A percentile compares a stretch with the other conserved stretches of the same genome.
Evolutionary conservation across 225 moss, liverwort and hornwort genomes (phyloP).

Genomic region (Pleurozium schreberi): DNA sequence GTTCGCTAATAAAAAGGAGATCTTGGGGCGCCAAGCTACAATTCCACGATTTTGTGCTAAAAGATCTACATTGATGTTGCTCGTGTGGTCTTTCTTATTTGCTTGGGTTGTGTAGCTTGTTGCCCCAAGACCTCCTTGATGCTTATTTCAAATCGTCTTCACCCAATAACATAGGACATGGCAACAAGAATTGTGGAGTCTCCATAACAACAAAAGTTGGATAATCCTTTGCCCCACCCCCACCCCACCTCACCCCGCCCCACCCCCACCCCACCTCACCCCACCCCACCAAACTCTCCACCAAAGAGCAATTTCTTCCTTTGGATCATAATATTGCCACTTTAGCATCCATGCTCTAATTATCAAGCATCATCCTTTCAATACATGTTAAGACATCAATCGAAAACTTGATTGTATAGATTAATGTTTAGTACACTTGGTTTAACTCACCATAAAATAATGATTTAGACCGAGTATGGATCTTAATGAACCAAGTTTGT

Average conservation of each 20-base stretch:
- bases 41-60: background rate
- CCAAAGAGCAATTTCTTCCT: background rate
- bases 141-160: background rate
- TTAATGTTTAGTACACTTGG: background rate
- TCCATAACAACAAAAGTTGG: background rate
- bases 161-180: background rate
- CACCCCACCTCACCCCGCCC: rapidly evolving
- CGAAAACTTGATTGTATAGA: background rate
- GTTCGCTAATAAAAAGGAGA: background rate
- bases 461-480: background rate
- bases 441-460: background rate
- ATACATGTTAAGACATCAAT: background rate
- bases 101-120: background rate
- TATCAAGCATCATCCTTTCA: background rate
- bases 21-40: background rate
- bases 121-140: background rate
- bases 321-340: background rate
- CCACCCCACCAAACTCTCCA: background rate
- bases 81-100: background rate
- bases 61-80: too few relatives aligned
- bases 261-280: rapidly evolving
- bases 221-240: too few relatives aligned
- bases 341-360: background rate
- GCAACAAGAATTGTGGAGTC: background rate
- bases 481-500: too few relatives aligned